Percentiles rank a stretch among this genome's conserved stretches.
Conservation (phyloP, 1,284 basidiomycete species). For the Ganoderma sinense region DNA sequence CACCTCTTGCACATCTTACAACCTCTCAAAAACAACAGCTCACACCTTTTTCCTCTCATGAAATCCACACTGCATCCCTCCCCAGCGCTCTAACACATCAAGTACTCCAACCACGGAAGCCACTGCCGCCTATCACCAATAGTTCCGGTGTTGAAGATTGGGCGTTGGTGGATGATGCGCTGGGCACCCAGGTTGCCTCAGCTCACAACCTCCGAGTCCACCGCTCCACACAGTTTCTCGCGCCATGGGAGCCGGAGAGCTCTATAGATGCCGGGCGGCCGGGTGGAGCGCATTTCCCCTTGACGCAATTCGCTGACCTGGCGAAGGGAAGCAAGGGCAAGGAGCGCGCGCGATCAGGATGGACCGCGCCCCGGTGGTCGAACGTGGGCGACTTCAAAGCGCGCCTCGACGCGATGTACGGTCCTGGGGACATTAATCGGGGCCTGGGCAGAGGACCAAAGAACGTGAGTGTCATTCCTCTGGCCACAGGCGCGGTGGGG, state of each 20-base stretch:
- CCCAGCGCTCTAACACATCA: not conserved
- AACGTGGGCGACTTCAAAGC: constrained; percentile 35
- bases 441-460: constrained; percentile 29
- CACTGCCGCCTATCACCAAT: constrained; percentile 16
- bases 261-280: not conserved
- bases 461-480: constrained; percentile 24
- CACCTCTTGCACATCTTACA: not conserved
- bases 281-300: constrained; percentile 13
- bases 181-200: constrained; percentile 26
- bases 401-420: constrained; percentile 32
- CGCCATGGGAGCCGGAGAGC: not conserved
- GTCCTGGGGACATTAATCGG: constrained; percentile 33
- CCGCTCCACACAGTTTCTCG: constrained; percentile 9
- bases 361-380: constrained; percentile 32
- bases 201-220: constrained; percentile 8
- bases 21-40: not conserved
- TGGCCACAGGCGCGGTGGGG: not conserved
- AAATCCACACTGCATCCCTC: not conserved
- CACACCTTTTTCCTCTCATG: not conserved
- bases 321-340: constrained; percentile 20
- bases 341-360: constrained; percentile 16
- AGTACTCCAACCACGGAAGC: constrained; percentile 11
- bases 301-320: not conserved
- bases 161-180: constrained; percentile 18
- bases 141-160: constrained; percentile 17